Conservation (phyloP, 345 rosid genomes). For the Psidium guajava region DNA sequence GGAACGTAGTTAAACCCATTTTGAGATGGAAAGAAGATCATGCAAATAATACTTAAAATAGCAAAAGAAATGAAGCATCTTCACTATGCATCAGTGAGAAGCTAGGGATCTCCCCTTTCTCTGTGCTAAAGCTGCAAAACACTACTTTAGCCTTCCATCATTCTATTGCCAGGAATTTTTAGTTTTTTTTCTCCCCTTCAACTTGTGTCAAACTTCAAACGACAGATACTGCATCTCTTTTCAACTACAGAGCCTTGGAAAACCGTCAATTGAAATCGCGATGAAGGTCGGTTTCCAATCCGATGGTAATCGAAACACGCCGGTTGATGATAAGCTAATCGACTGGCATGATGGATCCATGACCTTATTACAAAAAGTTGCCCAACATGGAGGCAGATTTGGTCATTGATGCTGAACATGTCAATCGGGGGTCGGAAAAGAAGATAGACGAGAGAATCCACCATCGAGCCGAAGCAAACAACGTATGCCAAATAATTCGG, state of each 20-base stretch:
- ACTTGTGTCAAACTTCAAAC: neutral
- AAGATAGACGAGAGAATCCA: neutral
- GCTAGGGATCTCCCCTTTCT: conserved; percentile 13
- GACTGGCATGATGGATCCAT: neutral
- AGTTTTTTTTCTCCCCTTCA: neutral
- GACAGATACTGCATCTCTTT: neutral
- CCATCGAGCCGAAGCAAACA: neutral
- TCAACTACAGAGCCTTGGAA: neutral
- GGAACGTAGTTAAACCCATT: neutral
- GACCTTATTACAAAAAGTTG: neutral
- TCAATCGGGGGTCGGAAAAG: neutral
- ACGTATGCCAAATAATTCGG: neutral
- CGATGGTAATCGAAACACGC: too few relatives aligned
- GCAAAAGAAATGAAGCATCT: neutral
- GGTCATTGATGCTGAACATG: neutral
- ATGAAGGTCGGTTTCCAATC: too few relatives aligned
- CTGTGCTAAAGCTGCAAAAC: neutral
- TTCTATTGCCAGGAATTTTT: neutral
- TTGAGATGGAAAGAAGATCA: neutral
- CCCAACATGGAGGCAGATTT: neutral
- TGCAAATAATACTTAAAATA: neutral
- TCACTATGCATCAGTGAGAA: neutral
- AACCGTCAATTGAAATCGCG: neutral
- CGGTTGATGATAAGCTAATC: accelerated
- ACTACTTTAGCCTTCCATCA: neutral